Evolutionary conservation across 2,329 filamentous ascomycete species (phyloP), one percentile per base, ranked within the genome.

Genomic region (Colletotrichum salicis): DNA sequence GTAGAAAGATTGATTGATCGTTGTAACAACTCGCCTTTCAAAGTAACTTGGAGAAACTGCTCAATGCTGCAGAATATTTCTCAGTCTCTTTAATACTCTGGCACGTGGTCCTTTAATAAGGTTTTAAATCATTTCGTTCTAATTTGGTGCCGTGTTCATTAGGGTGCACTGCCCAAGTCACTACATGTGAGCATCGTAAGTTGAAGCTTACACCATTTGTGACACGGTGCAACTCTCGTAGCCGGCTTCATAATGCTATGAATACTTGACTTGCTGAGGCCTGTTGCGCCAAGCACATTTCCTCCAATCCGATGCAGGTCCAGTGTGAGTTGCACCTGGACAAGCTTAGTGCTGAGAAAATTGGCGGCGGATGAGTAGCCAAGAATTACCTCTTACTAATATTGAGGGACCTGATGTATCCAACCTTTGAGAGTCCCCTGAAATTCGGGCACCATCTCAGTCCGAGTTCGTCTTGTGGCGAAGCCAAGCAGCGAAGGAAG

Each of bases 401-500:
- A 7, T 51, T 1, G 4, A 33, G 11, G 15, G 19, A 5, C 10
- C 13, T 24, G 1, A 2, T 12, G 35, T 11, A 7, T 27, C 41
- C 5, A 7, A 8, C 19, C 41, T n/a, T 11, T 11, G 4, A 11
- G 3, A 11, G 10, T 48, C 19, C 41, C 41, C 2, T n/a, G 3
- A n/a, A 3, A n/a, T 3, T 22, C 19, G 19, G 41, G 19, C 41
- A n/a, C 1, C 2, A 1, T 7, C 8, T 48, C 41, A 48, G 41
- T 12, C 35, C 35, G 35, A 37, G 11, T 37, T 13, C n/a, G 3
- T 2, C 24, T 22, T 61, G n/a, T 2, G 19, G 33, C 8, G 27
- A 22, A 31, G 66, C 66, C 52, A 64, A 64, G 59, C 52, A 37
- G 22, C 37, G 59, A 68, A 68, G 59, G 66, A 68, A 56, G 27